Evolutionary conservation across 169 alveolate species (phyloP), one percentile per base, ranked within the genome.

Genomic region (Plasmodium gallinaceum): DNA sequence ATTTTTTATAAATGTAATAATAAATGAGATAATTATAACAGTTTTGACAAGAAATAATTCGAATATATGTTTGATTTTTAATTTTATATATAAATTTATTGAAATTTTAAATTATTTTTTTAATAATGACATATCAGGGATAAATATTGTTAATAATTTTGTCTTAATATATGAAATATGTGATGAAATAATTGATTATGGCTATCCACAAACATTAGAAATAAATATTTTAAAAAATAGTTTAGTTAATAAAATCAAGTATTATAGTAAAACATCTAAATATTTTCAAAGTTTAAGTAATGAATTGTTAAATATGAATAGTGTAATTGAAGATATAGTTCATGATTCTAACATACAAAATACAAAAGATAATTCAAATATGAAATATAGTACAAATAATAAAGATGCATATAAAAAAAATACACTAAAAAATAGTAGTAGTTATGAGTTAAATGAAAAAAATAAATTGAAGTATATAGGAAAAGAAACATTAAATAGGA

Each of bases 131-230:
- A 64, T 76, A 48, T 76, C 89, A 14, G 76, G 89, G 48, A 76
- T 76, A 76, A 76, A 76, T 32, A 94, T 98, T 12, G 93, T 99
- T 72, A 96, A 96, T 91, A 99, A 99, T 91, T 99, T 99, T 91
- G 97, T 98, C 9, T 86, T 99, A 37, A 98, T 98, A 18, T 98
- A 99, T 89, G 99, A 99, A 94, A 91, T 98, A 51, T 92, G 98
- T 26, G 99, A 99, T 91, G 99, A 98, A 92, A 93, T 97, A 74
- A 92, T 97, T 46, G 99, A 97, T 93, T 97, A 88, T 88, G 99
- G 99, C 26, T 97, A 97, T 74, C 99, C 99, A 32, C 99, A 99
- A 94, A 90, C 97, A 51, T 94, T 97, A 74, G 93, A 96, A 87
- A 96, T 99, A 0, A 98, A 98, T 69, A 95, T 95, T 88, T 97